Conservation (phyloP, 2,329 filamentous ascomycete species). For the Rutstroemia sydowiana region DNA sequence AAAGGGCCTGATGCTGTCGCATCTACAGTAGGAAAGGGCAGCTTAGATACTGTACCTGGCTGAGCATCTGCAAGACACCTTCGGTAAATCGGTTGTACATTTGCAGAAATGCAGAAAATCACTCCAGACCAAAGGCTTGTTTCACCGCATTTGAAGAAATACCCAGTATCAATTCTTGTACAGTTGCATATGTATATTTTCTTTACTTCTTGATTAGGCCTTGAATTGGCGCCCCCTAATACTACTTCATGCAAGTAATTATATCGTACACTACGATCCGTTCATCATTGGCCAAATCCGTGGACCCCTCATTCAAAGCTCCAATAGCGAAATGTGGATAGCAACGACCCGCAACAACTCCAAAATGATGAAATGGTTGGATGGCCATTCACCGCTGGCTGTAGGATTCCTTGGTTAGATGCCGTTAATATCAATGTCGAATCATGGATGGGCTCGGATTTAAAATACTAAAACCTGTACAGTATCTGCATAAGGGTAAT, state of each 20-base stretch:
- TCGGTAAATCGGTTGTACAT: not conserved
- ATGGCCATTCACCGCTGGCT: not conserved
- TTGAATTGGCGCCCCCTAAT: not conserved
- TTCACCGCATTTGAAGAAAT: slow-evolving; percentile 18
- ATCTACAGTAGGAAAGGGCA: slow-evolving; percentile 22
- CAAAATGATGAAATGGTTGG: not conserved
- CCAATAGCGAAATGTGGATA: not conserved
- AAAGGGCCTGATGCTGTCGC: slow-evolving; percentile 31
- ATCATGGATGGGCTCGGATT: not conserved
- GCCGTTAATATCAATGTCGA: not conserved
- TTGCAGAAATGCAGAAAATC: slow-evolving; percentile 3
- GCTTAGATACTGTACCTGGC: slow-evolving; percentile 21
- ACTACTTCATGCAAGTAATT: slow-evolving; percentile 6
- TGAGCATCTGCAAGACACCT: not conserved
- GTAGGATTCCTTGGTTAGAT: not conserved
- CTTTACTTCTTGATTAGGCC: not conserved
- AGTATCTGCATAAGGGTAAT: not conserved
- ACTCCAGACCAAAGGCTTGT: slow-evolving; percentile 8
- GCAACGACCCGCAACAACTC: not conserved
- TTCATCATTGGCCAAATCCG: not conserved
- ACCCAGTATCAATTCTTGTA: slow-evolving; percentile 20
- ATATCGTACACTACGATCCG: not conserved
- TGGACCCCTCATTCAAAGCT: not conserved
- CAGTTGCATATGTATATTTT: not conserved
- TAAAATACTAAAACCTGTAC: not conserved